phyloP scores from a whole-genome alignment of 805 yeast genomes.

The Wickerhamomyces chambardii region DNA sequence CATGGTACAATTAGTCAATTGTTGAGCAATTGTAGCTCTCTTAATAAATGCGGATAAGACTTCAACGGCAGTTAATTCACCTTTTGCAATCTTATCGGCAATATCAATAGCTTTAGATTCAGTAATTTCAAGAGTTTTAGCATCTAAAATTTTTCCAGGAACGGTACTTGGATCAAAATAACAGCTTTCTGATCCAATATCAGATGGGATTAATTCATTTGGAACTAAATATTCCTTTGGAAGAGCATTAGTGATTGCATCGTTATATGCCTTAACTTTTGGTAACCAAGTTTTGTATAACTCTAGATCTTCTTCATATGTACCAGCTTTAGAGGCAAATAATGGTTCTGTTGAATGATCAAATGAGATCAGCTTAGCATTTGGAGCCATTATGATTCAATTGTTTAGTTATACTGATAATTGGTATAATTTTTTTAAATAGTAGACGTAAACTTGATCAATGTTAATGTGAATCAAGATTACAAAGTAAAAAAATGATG shows the following conservation, averaged over 20 bases:
- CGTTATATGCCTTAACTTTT: slow-evolving; percentile 14
- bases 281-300: slow-evolving; percentile 15
- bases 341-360: slow-evolving; percentile 13
- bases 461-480: too few relatives aligned
- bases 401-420: too few relatives aligned
- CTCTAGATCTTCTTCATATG: slow-evolving; percentile 10
- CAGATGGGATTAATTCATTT: slow-evolving; percentile 10
- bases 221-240: slow-evolving; percentile 17
- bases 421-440: too few relatives aligned
- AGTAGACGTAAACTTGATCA: too few relatives aligned
- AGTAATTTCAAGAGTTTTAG: slow-evolving; percentile 11
- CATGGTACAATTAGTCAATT: slow-evolving; percentile 49
- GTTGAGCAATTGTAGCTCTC: slow-evolving; percentile 57
- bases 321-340: slow-evolving; percentile 1
- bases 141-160: slow-evolving; percentile 12
- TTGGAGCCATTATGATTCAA: slow-evolving; percentile 1
- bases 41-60: slow-evolving; percentile 16
- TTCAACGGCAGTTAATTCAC: slow-evolving; percentile 13
- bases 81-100: slow-evolving; percentile 8
- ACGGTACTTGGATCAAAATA: slow-evolving; percentile 13
- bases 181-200: slow-evolving; percentile 7
- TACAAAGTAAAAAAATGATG: too few relatives aligned
- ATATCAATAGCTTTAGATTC: slow-evolving; percentile 11
- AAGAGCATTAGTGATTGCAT: slow-evolving; percentile 8
- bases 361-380: slow-evolving; percentile 1